A percentile compares a stretch with the other conserved stretches of the same genome.
phyloP scores from a whole-genome alignment of 2,329 filamentous ascomycete species.

The Bipolaris victoriae region DNA sequence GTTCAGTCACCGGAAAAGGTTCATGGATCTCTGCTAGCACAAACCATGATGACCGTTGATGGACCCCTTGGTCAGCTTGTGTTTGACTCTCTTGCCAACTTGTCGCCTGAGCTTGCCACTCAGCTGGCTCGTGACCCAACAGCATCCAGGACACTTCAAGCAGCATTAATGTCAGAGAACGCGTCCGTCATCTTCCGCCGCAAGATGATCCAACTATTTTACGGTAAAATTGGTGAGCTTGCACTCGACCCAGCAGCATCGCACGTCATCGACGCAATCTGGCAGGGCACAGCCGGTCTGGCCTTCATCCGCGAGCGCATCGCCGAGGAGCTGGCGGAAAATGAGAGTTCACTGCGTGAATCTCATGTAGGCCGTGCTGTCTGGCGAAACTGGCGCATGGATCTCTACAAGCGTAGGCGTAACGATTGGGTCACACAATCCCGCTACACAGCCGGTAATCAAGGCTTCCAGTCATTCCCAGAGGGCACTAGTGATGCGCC shows the following conservation, averaged over 20 bases:
- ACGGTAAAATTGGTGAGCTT: slow-evolving; percentile 65
- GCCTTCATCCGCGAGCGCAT: slow-evolving; percentile 72
- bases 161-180: slow-evolving; percentile 62
- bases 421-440: slow-evolving; percentile 69
- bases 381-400: slow-evolving; percentile 77
- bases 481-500: slow-evolving; percentile 45
- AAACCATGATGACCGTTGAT: slow-evolving; percentile 76
- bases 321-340: slow-evolving; percentile 65
- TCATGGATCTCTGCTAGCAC: slow-evolving; percentile 82
- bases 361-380: slow-evolving; percentile 70
- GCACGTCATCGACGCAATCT: slow-evolving; percentile 71
- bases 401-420: slow-evolving; percentile 68
- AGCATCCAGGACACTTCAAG: slow-evolving; percentile 68
- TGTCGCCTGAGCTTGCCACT: slow-evolving; percentile 60
- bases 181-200: slow-evolving; percentile 64
- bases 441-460: slow-evolving; percentile 59
- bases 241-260: slow-evolving; percentile 68
- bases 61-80: slow-evolving; percentile 73
- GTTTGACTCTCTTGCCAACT: slow-evolving; percentile 62
- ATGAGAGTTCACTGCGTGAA: slow-evolving; percentile 67
- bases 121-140: slow-evolving; percentile 68
- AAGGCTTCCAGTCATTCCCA: slow-evolving; percentile 58
- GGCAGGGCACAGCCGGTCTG: slow-evolving; percentile 66
- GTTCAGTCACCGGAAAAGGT: slow-evolving; percentile 61
- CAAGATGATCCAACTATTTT: slow-evolving; percentile 68